A percentile compares a stretch with the other conserved stretches of the same genome.
These are phyloP conservation scores for Neonothopanus nambi DNA, from an alignment of 1,284 basidiomycete species.

Conservation along the genomic window DNA sequence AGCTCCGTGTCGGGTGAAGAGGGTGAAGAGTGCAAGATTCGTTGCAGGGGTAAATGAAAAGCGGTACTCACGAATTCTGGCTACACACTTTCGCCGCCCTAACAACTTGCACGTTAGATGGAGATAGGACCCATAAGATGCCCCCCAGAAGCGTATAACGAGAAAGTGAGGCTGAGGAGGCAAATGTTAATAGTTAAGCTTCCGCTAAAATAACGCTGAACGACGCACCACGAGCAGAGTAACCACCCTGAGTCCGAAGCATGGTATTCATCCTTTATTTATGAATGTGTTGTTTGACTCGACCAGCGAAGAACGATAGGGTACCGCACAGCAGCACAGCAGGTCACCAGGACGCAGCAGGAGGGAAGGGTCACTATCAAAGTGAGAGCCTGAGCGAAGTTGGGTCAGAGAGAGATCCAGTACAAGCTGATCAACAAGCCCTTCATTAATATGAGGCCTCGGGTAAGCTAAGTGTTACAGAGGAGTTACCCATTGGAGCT, in stretches of 20 bases:
- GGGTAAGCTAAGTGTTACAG: no score
- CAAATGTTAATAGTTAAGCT: not conserved
- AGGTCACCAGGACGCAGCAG: constrained; percentile 11
- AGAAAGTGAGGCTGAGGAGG: not conserved
- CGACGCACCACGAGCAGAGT: not conserved
- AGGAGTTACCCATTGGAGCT: no score
- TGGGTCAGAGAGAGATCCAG: not conserved
- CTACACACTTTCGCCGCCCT: constrained; percentile 8
- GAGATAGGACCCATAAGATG: not conserved
- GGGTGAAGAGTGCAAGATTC: no score
- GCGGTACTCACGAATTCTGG: not conserved
- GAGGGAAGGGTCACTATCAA: constrained; percentile 7
- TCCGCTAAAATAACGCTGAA: not conserved
- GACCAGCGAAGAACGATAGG: constrained; percentile 8
- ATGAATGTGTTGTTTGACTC: not conserved
- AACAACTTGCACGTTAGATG: not conserved
- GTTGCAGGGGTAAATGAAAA: no score
- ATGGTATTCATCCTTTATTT: constrained; percentile 4
- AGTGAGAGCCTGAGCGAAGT: constrained; percentile 1
- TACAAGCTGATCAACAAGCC: no score
- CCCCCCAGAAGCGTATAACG: not conserved
- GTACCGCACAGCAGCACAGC: constrained; percentile 10
- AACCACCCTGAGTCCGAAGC: not conserved
- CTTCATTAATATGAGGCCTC: no score
- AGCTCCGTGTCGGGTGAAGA: no score